Base-by-base conservation (phyloP, 768 basidiomycete species). In the Naganishia antarctica region DNA sequence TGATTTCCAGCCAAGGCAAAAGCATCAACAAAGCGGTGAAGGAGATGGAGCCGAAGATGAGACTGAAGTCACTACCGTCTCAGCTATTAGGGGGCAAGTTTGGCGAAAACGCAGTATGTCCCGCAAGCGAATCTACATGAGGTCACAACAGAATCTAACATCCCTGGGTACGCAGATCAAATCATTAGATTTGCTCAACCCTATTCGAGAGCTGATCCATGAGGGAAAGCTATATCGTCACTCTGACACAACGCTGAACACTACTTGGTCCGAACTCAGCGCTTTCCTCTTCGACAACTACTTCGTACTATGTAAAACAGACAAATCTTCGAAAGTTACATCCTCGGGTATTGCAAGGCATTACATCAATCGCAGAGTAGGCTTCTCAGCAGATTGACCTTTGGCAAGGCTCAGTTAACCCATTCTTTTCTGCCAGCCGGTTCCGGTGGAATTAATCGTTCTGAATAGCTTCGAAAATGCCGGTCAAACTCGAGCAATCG, bases 281-380 rank as follows among this genome's bases (percentile, higher is more conserved):
- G 87, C 94, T 8, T 81, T 97, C 60, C 80, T 99, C 2, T 96
- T 99, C 70, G 96, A 99, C 77, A 91, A 98, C 71, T 99, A 97
- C 70, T 77, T 91, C 91, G 65, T 77, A 89, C 37, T 32, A 43
- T 37, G 28, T 48, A 44, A 63, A 32, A 51, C 51, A 28, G 47
- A 70, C 1, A 88, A 87, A 69, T 87, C 89, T 23, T 53, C 51
- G 29, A 44, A 60, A 44, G 40, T 41, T 65, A 0, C 72, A 85
- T 13, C 85, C 82, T 0, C 88, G 7, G 53, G 53, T 18, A 40
- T 57, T 15, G 53, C 34, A 25, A 57, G 86, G 74, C 92, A 89
- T 70, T 82, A 86, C 57, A 88, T 93, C 67, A 88, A 87, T 73
- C 83, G 87, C 71, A 81, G 89, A 70, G 91, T 90, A 73, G 70